Base-by-base conservation (phyloP, 106 monocot genomes). In the Cymbidium sinense region DNA sequence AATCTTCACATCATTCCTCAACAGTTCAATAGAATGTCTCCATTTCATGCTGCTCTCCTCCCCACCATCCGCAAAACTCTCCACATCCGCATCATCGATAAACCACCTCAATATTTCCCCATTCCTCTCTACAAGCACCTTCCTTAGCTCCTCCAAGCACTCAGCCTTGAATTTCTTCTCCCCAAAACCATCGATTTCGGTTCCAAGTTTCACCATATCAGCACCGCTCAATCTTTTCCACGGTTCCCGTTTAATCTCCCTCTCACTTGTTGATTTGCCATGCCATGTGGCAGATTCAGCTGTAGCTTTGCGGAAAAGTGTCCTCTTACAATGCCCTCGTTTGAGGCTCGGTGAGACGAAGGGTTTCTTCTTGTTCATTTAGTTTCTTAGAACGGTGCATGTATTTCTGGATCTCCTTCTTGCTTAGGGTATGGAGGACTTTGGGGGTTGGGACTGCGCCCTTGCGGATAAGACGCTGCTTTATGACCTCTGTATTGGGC, bases 371-470 rank as follows among this genome's bases (percentile, higher is more conserved):
- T n/a, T n/a, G 58, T 20, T 79, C 39, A 33, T 65, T 13, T 29
- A 78, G 75, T 34, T 93, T 96, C 79, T 84, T 91, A 2, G 83
- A 44, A 21, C 76, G 73, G 61, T 93, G 91, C 76, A 86, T 54
- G 80, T 86, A 77, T 82, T 96, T 96, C 70, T 84, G 96, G 47
- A 77, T 30, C 39, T 88, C 85, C 75, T 96, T 96, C 83, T 91
- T 93, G 86, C 89, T 91, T 80, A 96, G 82, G 62, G 81, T 77
- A 78, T 91, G 96, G 74, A 96, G 84, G 79, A 96, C 90, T 76
- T 94, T 98, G 43, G 98, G 98, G 5, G 98, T 90, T 9, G 98
- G 88, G 44, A 55, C 18, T 74, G 92, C 94, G 70, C 98, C 98
- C 41, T 82, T 75, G 70, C 85, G 86, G 74, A 90, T 78, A 73